A percentile compares a stretch with the other conserved stretches of the same genome.
phyloP scores from a whole-genome alignment of 352 stramenopile genomes.

The Blastocystis sp. region DNA sequence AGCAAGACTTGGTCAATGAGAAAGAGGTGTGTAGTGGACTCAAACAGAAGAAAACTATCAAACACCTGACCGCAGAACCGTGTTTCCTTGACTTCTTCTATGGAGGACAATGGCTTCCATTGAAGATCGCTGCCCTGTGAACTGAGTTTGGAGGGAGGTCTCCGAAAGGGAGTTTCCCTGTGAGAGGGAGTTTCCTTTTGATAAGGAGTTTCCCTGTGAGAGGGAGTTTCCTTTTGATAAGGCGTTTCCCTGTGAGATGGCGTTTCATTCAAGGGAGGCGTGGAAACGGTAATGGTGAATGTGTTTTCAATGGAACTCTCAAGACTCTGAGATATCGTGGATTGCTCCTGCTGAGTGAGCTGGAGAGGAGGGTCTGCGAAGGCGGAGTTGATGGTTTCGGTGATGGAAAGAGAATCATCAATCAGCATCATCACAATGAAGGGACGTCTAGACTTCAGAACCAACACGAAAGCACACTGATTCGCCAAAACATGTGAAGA shows the following conservation, averaged over 20 bases:
- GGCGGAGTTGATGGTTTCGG: slow-evolving; percentile 3
- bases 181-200: too few relatives aligned
- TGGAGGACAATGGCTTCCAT: not conserved
- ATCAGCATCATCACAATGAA: not conserved
- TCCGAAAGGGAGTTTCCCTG: too few relatives aligned
- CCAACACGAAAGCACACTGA: not conserved
- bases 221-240: too few relatives aligned
- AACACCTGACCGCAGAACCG: slow-evolving; percentile 7
- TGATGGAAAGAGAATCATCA: not conserved
- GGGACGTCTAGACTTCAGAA: not conserved
- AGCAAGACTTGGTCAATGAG: not conserved
- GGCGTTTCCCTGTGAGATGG: too few relatives aligned
- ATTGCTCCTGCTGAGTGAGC: too few relatives aligned
- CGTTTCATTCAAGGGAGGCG: too few relatives aligned
- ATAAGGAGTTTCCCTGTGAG: too few relatives aligned
- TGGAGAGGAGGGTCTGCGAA: not conserved
- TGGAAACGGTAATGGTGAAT: too few relatives aligned
- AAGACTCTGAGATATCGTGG: too few relatives aligned
- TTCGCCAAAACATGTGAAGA: not conserved
- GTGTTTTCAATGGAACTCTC: too few relatives aligned
- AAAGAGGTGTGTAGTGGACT: not conserved
- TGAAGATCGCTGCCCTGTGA: too few relatives aligned
- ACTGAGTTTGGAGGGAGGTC: too few relatives aligned
- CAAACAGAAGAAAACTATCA: slow-evolving; percentile 34
- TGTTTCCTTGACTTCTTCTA: not conserved